Conservation (phyloP, 2,329 filamentous ascomycete species). For the Diplodia seriata region DNA sequence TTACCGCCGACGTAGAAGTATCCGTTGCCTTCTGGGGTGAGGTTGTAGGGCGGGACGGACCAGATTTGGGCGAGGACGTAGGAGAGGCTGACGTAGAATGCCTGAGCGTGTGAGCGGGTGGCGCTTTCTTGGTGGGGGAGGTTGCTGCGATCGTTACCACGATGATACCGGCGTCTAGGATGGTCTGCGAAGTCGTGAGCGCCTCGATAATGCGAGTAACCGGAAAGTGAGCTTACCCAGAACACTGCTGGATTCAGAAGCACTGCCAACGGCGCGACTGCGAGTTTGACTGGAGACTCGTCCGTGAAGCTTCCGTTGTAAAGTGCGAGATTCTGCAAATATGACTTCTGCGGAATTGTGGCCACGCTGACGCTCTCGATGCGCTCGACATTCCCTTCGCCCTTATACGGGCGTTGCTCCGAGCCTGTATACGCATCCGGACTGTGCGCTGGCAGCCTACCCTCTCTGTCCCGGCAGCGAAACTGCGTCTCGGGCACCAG, state of each 20-base stretch:
- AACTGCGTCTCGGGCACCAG: conserved; percentile 44
- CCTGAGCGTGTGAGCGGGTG: conserved; percentile 15
- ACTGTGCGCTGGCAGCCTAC: background rate
- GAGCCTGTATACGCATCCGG: background rate
- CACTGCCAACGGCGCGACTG: conserved; percentile 37
- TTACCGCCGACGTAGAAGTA: conserved; percentile 36
- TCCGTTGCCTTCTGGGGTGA: conserved; percentile 39
- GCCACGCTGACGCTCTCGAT: background rate
- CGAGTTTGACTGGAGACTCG: conserved; percentile 36
- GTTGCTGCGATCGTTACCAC: background rate
- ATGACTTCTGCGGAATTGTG: conserved; percentile 32
- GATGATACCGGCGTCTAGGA: conserved; percentile 16
- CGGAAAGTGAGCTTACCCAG: conserved; percentile 30
- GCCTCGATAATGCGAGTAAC: background rate
- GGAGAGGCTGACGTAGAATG: conserved; percentile 40
- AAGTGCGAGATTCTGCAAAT: conserved; percentile 35
- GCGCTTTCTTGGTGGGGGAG: too few relatives aligned
- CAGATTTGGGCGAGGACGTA: conserved; percentile 39
- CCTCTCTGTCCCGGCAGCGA: conserved; percentile 1
- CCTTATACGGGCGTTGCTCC: background rate
- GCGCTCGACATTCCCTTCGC: background rate
- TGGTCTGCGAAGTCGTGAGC: background rate
- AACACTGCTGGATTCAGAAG: conserved; percentile 39
- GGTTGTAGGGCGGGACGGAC: conserved; percentile 35
- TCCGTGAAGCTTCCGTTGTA: conserved; percentile 35